phyloP scores from a whole-genome alignment of 2,329 filamentous ascomycete species.

The Fusarium newnesense region DNA sequence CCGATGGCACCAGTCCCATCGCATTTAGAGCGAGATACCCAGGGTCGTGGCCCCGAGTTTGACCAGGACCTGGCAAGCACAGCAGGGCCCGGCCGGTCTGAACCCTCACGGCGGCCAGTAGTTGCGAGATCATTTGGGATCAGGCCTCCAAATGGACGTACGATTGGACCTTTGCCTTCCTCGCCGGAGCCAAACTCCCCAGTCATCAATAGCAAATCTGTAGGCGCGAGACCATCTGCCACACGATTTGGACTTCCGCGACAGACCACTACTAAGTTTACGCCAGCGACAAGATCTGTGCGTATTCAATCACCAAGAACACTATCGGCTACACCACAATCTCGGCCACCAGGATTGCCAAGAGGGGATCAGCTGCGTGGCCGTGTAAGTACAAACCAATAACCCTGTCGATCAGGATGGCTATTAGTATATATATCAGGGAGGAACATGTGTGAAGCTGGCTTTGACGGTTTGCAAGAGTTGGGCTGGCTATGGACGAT shows the following conservation, averaged over 20 bases:
- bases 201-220: constrained; percentile 29
- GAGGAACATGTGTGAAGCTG: neutral
- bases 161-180: constrained; percentile 10
- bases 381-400: constrained; percentile 16
- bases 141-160: constrained; percentile 14
- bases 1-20: constrained; percentile 56
- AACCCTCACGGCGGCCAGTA: constrained; percentile 6
- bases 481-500: constrained; percentile 9
- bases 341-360: constrained; percentile 2
- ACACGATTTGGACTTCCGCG: constrained; percentile 18
- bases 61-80: constrained; percentile 2
- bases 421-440: constrained; percentile 10
- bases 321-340: constrained; percentile 26
- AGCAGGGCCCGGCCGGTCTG: neutral
- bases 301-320: constrained; percentile 40
- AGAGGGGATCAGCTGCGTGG: constrained; percentile 13
- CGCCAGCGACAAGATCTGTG: constrained; percentile 37
- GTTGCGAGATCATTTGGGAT: constrained; percentile 19
- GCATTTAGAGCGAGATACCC: constrained; percentile 53
- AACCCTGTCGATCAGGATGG: neutral
- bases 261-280: constrained; percentile 12
- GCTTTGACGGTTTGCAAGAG: too few species aligned
- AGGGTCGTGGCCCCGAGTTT: constrained; percentile 31
- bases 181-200: constrained; percentile 17
- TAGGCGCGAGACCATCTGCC: constrained; percentile 29